Percentiles rank a stretch among this genome's conserved stretches.
These are phyloP conservation scores for Oryza australiensis DNA, from an alignment of 176 grass and related monocot genomes.

Conservation along the genomic window DNA sequence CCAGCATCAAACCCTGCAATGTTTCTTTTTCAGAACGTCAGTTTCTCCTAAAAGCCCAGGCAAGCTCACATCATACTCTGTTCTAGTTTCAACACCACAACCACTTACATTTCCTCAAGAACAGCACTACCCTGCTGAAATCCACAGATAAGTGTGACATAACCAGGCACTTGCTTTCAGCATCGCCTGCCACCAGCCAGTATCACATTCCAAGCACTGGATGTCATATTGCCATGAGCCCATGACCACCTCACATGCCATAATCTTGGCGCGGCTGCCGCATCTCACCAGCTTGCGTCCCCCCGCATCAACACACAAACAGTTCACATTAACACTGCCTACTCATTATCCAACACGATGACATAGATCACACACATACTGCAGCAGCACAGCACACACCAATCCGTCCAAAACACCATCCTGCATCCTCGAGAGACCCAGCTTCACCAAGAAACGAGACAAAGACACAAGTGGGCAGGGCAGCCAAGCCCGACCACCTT, in stretches of 20 bases:
- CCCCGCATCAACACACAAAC: not conserved
- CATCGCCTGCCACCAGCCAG: not conserved
- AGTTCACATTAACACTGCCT: not conserved
- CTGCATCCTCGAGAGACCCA: not conserved
- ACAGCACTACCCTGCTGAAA: not conserved
- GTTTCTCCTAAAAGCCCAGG: not conserved
- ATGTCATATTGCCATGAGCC: not conserved
- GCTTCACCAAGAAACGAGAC: not conserved
- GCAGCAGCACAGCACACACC: not conserved
- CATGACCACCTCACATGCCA: not conserved
- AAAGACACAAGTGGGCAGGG: not conserved
- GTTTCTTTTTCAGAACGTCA: not conserved
- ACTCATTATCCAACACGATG: not conserved
- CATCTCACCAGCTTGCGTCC: not conserved
- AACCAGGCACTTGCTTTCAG: not conserved
- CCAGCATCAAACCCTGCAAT: not conserved
- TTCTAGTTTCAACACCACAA: not conserved
- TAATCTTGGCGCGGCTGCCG: not conserved
- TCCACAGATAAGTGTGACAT: not conserved
- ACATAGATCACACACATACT: not conserved
- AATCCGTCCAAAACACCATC: not conserved
- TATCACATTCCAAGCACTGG: not conserved
- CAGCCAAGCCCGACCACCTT: not conserved
- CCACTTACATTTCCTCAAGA: not conserved
- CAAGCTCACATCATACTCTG: not conserved